Base-by-base conservation (phyloP, 2,329 filamentous ascomycete species). In the Raffaelea arxii region DNA sequence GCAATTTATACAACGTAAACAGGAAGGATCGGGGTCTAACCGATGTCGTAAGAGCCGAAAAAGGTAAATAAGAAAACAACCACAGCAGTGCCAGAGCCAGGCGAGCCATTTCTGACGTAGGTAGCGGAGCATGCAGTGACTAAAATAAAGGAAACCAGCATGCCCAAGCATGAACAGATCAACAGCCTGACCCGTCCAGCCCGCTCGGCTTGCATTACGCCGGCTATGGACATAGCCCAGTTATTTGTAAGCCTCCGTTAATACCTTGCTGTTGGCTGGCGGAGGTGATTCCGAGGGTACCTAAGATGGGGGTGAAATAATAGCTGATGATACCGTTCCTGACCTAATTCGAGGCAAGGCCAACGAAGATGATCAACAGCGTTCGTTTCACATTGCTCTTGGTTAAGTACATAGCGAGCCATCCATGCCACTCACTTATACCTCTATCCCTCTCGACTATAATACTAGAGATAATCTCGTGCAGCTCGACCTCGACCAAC, bases 401-500 rank as follows among this genome's bases (percentile, higher is more conserved):
- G 21, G 62, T 60, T 1, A 63, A 59, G 5, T 60, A 7, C 32
- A 36, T 18, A 18, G 16, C 32, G 32, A n/a, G 7, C 32, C 32
- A 36, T 6, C 14, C 32, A n/a, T n/a, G 7, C 6, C 32, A 6
- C 6, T 12, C 14, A n/a, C n/a, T n/a, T n/a, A n/a, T n/a, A 18
- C 50, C 4, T 62, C 53, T 25, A 42, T 27, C 41, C 4, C 19
- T 19, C 32, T 22, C 42, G 37, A 21, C 16, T 66, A 55, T 18
- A 55, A 54, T 59, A 56, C 74, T 1, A 65, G 65, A 58, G 75
- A 72, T 44, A 56, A 77, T 77, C 55, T 79, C 71, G 16, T 71
- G 71, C 50, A 72, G 75, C 56, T 80, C 74, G 4, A 78, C 62
- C 43, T 70, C 65, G 3, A 78, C 76, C 50, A 78, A 70, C 7